Conservation (phyloP, 305 asterid species). For the Fraxinus platypoda region DNA sequence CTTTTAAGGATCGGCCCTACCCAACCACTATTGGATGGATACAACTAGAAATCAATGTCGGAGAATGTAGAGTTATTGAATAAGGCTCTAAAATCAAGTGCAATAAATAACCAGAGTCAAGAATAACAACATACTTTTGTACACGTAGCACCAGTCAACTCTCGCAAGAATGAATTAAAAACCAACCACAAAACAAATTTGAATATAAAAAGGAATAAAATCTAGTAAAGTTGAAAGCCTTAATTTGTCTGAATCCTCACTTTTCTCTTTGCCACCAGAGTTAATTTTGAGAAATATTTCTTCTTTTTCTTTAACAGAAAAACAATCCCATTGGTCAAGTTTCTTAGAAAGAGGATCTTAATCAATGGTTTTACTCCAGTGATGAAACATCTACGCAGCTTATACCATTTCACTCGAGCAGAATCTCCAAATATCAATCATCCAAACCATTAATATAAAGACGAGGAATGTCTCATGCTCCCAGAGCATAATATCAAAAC, state of each 20-base stretch:
- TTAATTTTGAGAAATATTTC: neutral
- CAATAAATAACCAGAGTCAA: neutral
- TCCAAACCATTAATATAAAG: neutral
- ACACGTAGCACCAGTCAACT: neutral
- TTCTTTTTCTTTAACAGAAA: neutral
- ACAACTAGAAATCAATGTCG: neutral
- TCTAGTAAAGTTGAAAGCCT: neutral
- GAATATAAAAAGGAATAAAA: neutral
- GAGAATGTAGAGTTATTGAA: neutral
- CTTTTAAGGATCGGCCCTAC: neutral
- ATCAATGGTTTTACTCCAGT: neutral
- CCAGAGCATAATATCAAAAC: neutral
- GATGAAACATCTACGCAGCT: neutral
- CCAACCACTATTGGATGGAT: neutral
- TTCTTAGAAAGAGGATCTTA: neutral
- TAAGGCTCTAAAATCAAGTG: neutral
- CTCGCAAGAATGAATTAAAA: neutral
- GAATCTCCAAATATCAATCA: neutral
- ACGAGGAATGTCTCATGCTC: neutral
- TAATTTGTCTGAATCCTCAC: neutral
- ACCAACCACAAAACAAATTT: neutral
- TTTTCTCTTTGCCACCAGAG: neutral
- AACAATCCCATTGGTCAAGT: neutral
- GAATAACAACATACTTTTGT: neutral
- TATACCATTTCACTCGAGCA: neutral